Conservation (phyloP, 176 grass and related monocot genomes). For the Triticum monococcum region DNA sequence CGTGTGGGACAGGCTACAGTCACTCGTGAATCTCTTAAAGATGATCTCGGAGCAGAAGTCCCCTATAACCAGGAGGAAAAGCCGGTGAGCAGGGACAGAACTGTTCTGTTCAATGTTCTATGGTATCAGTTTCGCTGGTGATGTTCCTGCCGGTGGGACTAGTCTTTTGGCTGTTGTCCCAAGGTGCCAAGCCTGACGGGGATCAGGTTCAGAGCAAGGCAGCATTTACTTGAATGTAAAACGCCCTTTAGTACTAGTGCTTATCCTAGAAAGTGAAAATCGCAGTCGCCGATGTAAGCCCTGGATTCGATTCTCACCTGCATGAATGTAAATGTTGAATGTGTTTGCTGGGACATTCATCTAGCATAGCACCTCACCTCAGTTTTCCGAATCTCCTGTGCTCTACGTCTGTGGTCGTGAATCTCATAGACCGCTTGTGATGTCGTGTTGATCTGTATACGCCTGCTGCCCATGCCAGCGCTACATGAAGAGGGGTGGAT, state of each 20-base stretch:
- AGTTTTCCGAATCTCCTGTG: not conserved
- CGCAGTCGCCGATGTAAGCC: not conserved
- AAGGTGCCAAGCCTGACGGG: not conserved
- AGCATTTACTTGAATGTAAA: not conserved
- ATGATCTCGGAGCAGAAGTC: constrained; percentile 70
- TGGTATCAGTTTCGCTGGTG: not conserved
- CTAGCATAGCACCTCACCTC: not conserved
- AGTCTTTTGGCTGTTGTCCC: not conserved
- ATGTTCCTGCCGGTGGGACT: not conserved
- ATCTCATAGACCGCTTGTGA: not conserved
- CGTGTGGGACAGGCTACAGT: constrained; percentile 81
- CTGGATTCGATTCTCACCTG: not conserved
- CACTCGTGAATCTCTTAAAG: constrained; percentile 71
- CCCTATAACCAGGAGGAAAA: constrained; percentile 47
- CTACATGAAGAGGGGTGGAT: too few relatives aligned
- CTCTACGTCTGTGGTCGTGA: not conserved
- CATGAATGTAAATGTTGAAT: not conserved
- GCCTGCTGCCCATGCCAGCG: too few relatives aligned
- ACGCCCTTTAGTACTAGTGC: not conserved
- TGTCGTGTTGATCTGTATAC: too few relatives aligned
- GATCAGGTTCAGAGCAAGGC: not conserved
- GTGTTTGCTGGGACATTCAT: not conserved
- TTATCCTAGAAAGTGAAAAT: not conserved
- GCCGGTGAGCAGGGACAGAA: constrained; percentile 21
- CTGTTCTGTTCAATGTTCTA: not conserved